phyloP scores from a whole-genome alignment of 441 rosid species.

The Macaranga tanarius region DNA sequence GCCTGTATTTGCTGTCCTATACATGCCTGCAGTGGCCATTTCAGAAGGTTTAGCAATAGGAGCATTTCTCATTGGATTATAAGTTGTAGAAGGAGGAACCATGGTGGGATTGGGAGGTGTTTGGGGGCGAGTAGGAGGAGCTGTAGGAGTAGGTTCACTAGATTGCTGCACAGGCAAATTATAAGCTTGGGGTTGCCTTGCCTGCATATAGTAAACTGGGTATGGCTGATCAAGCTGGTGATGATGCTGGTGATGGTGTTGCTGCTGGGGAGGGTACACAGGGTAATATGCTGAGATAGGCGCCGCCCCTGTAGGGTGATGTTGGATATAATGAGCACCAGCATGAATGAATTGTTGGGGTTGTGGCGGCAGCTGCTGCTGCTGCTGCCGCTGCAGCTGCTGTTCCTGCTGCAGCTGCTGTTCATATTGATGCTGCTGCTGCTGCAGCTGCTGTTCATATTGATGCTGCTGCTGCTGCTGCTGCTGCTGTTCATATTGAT shows the following conservation, averaged over 20 bases:
- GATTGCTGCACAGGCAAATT: constrained; percentile 65
- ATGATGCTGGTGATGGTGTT: constrained; percentile 50
- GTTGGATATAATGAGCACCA: constrained; percentile 67
- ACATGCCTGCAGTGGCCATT: constrained; percentile 56
- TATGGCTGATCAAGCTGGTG: constrained; percentile 82
- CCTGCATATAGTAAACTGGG: constrained; percentile 65
- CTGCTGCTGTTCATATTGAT: neutral
- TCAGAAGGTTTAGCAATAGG: constrained; percentile 65
- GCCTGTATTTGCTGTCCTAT: constrained; percentile 53
- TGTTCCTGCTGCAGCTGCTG: constrained; percentile 66
- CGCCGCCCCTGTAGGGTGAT: constrained; percentile 57
- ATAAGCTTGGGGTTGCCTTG: constrained; percentile 63
- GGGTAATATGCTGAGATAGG: constrained; percentile 69
- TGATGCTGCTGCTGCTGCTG: constrained; percentile 36
- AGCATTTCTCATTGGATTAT: constrained; percentile 59
- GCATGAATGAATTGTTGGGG: constrained; percentile 70
- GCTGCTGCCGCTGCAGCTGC: too few relatives aligned
- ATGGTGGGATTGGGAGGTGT: constrained; percentile 54
- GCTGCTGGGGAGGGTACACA: constrained; percentile 74
- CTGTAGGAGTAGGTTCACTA: constrained; percentile 46
- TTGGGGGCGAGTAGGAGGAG: constrained; percentile 51
- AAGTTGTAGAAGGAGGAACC: constrained; percentile 47
- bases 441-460: constrained; percentile 60
- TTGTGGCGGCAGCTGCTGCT: constrained; percentile 29
- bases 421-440: constrained; percentile 42